Conservation (phyloP, 1,284 basidiomycete genomes). For the Kwoniella shivajii region DNA sequence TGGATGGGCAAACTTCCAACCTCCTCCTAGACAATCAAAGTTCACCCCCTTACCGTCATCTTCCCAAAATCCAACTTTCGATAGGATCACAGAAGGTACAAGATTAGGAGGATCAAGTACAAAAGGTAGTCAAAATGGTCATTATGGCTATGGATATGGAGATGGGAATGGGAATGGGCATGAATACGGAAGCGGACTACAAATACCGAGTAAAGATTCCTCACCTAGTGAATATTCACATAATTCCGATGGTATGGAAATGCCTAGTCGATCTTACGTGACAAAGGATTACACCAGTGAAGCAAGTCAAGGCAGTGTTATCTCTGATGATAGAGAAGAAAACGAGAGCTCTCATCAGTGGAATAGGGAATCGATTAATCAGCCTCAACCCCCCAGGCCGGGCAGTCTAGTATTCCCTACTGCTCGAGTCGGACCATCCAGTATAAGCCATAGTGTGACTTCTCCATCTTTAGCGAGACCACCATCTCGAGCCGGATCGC, state of each 20-base stretch:
- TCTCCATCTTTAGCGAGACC: not conserved
- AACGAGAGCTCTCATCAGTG: not conserved
- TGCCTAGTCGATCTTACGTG: conserved; percentile 36
- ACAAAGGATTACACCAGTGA: conserved; percentile 9
- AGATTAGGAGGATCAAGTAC: conserved; percentile 5
- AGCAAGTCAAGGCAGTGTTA: conserved; percentile 11
- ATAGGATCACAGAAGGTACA: conserved; percentile 25
- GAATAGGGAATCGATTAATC: not conserved
- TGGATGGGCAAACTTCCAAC: conserved; percentile 48
- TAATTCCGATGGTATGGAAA: conserved; percentile 24
- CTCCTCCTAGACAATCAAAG: conserved; percentile 35
- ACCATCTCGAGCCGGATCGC: conserved; percentile 3
- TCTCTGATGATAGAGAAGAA: not conserved
- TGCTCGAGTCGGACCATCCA: conserved; percentile 4
- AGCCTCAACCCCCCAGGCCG: not conserved
- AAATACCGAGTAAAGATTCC: conserved; percentile 17
- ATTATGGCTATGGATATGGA: not conserved
- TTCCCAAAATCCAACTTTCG: conserved; percentile 32
- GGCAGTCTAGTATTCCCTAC: conserved; percentile 7
- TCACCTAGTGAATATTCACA: conserved; percentile 39
- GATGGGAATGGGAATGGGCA: conserved; percentile 1
- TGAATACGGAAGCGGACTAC: not conserved
- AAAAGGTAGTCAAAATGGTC: conserved; percentile 5
- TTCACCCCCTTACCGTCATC: conserved; percentile 42
- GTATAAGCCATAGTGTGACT: not conserved